These are phyloP conservation scores for Salvia sclarea DNA, from an alignment of 305 asterid species.

Conservation along the genomic window DNA sequence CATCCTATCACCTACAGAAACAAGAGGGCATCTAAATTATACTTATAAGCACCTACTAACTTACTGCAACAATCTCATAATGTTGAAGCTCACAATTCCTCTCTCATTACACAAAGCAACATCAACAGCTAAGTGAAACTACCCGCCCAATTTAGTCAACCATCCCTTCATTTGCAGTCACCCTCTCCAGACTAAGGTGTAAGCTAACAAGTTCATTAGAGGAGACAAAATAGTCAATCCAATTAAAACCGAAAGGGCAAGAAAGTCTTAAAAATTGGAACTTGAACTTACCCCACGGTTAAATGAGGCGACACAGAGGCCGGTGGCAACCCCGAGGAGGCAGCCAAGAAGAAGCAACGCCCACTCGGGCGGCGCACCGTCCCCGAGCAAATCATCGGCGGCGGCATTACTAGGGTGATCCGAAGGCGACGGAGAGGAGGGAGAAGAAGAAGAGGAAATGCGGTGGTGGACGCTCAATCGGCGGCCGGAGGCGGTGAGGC, in stretches of 20 bases:
- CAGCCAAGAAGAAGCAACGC: slow-evolving; percentile 92
- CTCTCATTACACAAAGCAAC: slow-evolving; percentile 14
- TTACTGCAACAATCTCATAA: slow-evolving; percentile 6
- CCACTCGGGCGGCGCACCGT: slow-evolving; percentile 98
- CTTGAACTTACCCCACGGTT: slow-evolving; percentile 84
- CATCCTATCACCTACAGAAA: slow-evolving; percentile 7
- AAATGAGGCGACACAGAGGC: slow-evolving; percentile 86
- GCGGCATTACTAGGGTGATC: slow-evolving; percentile 40
- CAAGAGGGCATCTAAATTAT: background rate
- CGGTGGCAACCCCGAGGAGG: slow-evolving; percentile 91
- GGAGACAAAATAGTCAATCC: slow-evolving; percentile 12
- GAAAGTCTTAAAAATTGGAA: slow-evolving; percentile 11
- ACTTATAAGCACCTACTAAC: slow-evolving; percentile 17
- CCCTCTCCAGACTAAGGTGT: background rate
- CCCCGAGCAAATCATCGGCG: slow-evolving; percentile 62
- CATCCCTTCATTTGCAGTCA: slow-evolving; percentile 25
- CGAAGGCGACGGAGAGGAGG: slow-evolving; percentile 46
- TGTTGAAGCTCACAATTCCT: slow-evolving; percentile 11
- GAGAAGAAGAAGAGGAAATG: slow-evolving; percentile 37
- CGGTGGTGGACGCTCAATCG: slow-evolving; percentile 51
- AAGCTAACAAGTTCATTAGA: slow-evolving; percentile 11
- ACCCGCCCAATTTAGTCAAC: slow-evolving; percentile 23
- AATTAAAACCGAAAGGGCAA: too few species aligned
- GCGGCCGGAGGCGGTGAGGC: slow-evolving; percentile 69
- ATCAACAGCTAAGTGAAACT: slow-evolving; percentile 20